Evolutionary conservation across 1,284 basidiomycete species (phyloP).

Genomic region (Ceratobasidium sp.): DNA sequence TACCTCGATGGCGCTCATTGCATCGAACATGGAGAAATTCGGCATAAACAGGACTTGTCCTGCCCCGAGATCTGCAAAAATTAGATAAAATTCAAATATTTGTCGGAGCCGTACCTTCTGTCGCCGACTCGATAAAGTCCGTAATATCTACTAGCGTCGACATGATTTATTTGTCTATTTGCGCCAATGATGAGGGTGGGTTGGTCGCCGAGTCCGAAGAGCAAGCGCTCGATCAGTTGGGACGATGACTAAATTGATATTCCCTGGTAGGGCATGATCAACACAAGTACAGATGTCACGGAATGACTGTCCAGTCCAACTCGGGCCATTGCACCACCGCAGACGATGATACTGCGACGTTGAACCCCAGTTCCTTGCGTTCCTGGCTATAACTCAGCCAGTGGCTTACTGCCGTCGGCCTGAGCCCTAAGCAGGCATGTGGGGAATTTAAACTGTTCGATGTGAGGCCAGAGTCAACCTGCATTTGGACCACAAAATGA

Average conservation of each 20-base stretch:
- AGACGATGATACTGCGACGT: too few species aligned
- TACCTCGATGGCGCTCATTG: conserved; percentile 90
- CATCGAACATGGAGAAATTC: conserved; percentile 76
- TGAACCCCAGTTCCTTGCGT: not conserved
- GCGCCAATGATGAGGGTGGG: not conserved
- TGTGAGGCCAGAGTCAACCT: too few species aligned
- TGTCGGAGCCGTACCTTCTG: conserved; percentile 55
- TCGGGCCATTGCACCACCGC: not conserved
- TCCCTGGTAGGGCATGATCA: conserved; percentile 44
- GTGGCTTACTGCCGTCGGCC: too few species aligned
- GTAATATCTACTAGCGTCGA: conserved; percentile 58
- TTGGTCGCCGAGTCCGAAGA: not conserved
- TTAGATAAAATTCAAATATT: conserved; percentile 33
- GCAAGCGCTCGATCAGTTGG: conserved; percentile 8
- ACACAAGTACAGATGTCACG: conserved; percentile 42
- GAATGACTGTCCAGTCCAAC: conserved; percentile 21
- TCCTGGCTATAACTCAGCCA: not conserved
- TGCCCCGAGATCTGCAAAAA: conserved; percentile 63
- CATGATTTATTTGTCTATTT: not conserved
- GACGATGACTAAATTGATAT: conserved; percentile 12
- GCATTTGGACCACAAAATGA: too few species aligned
- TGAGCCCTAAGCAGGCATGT: too few species aligned
- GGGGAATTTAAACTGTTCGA: too few species aligned
- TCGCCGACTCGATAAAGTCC: conserved; percentile 61
- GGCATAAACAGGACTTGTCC: conserved; percentile 72